Evolutionary conservation across 352 stramenopile species (phyloP), one percentile per base, ranked within the genome.

Genomic region (Phytophthora hybrid): DNA sequence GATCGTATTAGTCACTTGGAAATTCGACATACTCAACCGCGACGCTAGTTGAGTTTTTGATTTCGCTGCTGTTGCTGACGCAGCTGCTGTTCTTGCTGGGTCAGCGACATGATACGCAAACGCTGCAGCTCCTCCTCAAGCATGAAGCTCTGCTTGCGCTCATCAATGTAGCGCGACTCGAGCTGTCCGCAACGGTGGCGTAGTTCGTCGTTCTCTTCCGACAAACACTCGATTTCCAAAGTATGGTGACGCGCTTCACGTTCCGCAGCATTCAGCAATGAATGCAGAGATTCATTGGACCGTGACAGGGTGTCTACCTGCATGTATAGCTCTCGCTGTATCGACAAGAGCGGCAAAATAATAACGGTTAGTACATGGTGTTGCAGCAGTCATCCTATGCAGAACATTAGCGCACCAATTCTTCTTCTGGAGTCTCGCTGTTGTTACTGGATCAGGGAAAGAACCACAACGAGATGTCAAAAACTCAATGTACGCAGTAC

Each of bases 161-260:
- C 84, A 47, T 92, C 84, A 23, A 90, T 84, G 74, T 92, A 93
- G 53, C 85, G 84, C 6, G 74, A 69, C 56, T 95, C 86, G 29
- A 95, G 77, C 51, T 84, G 71, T n/a, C 70, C 78, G 55, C 77
- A 92, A 7, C 83, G 86, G 49, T 87, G 83, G 10, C 84, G 77
- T n/a, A 93, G 73, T 54, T 90, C 82, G 55, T 93, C 84, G 69
- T 94, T 95, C 63, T 95, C 88, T 68, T 94, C 85, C 41, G 81
- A 89, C 34, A 95, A 73, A 49, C 77, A 92, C 46, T 94, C 85
- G 29, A 90, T 84, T 77, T 94, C 85, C 73, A 93, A 81, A 14
- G 74, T 79, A 11, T 79, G 83, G 29, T 93, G 81, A 41, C 85
- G 78, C 2, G 82, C 81, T 18, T 94, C 87, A 34, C 86, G 78